Evolutionary conservation across 2,329 filamentous ascomycete species (phyloP).

Genomic region (Calcarisporium arbuscula): DNA sequence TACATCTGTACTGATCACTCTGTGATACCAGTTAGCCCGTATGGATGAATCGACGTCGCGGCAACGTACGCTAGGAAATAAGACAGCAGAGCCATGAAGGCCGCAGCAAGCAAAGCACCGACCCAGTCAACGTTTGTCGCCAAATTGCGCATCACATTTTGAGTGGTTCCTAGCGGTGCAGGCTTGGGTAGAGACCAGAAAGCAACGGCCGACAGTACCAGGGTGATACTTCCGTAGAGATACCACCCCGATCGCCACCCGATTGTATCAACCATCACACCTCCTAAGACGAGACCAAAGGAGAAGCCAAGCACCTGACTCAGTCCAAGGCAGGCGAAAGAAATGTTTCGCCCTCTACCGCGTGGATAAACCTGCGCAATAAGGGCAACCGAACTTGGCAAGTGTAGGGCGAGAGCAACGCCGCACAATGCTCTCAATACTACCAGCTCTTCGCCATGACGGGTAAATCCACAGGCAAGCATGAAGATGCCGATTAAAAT

Average conservation of each 20-base stretch:
- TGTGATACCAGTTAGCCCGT: conserved; percentile 4
- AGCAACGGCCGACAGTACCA: conserved; percentile 28
- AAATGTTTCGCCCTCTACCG: conserved; percentile 31
- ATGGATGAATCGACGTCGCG: too few species aligned
- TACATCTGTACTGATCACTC: conserved; percentile 30
- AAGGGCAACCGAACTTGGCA: conserved; percentile 29
- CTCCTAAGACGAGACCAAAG: conserved; percentile 42
- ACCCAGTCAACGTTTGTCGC: conserved; percentile 46
- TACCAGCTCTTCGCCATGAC: conserved; percentile 26
- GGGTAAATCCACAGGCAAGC: conserved; percentile 23
- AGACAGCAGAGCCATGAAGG: conserved; percentile 40
- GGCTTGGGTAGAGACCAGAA: conserved; percentile 28
- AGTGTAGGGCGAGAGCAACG: conserved; percentile 27
- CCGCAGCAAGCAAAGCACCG: conserved; percentile 40
- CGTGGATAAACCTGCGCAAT: conserved; percentile 22
- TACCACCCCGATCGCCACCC: conserved; percentile 45
- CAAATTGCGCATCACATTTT: conserved; percentile 15
- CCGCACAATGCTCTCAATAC: conserved; percentile 32
- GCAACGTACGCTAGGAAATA: conserved; percentile 46
- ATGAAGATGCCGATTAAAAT: conserved; percentile 22
- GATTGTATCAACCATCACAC: conserved; percentile 37
- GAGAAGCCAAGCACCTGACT: conserved; percentile 43
- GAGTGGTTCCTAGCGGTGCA: conserved; percentile 15
- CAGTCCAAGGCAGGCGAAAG: conserved; percentile 37
- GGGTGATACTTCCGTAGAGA: conserved; percentile 25